Evolutionary conservation across 257 asterid genomes (phyloP), one percentile per base, ranked within the genome.

Genomic region (Salvia miltiorrhiza): DNA sequence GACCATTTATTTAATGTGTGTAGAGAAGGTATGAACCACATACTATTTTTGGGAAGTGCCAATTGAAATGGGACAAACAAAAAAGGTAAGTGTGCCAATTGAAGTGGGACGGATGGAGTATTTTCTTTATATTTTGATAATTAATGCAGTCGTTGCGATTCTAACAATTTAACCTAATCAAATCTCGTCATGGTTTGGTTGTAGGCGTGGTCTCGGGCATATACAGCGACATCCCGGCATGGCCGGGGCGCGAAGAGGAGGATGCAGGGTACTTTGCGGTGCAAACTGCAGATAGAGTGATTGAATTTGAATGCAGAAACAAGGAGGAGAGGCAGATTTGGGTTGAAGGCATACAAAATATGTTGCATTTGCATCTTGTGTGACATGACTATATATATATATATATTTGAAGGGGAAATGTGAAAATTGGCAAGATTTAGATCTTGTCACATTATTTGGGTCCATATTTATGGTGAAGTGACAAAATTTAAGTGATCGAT

Each of bases 291-390:
- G 96, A 85, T 49, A 85, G 96, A 83, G 82, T 84, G 37, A 84
- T 91, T 20, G 96, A 91, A 73, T 86, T 87, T 43, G 96, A 88
- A 71, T 88, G 97, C 81, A 73, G 83, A 76, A 91, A 67, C 77
- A 91, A 83, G 78, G 82, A 68, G 47, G 96, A 86, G 39, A 88
- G 80, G 70, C 81, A 78, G 69, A 82, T 88, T 83, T 90, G 97
- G 97, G 77, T 85, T 59, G 88, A 88, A 67, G 97, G 97, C 63
- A 82, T 91, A 72, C 92, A 88, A 52, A 78, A 83, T 17, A 78
- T 91, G 96, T 70, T 91, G 88, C 83, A 79, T 76, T 77, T 80
- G 75, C 84, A 81, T 49, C 72, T 64, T 32, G 65, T 73, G 63
- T 80, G 79, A 72, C 52, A 61, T 67, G 73, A 73, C 45, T 47